Conservation (phyloP, 208 protist genomes). For the Trypanosoma rangeli region DNA sequence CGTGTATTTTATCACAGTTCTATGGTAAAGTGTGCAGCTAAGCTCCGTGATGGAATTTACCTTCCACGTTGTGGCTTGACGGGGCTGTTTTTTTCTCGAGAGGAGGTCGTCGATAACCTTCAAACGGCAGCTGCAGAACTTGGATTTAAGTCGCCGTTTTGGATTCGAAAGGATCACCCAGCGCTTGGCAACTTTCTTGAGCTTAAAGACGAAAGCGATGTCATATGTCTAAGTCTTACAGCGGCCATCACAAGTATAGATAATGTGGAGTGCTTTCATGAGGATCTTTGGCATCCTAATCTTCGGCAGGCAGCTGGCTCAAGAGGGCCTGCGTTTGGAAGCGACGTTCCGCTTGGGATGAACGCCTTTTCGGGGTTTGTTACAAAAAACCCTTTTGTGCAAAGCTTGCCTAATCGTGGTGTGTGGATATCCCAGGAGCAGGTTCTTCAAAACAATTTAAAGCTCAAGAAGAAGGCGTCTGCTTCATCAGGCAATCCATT, state of each 20-base stretch:
- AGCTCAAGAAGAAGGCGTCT: conserved; percentile 34
- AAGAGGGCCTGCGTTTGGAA: conserved; percentile 19
- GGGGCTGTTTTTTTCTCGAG: conserved; percentile 80
- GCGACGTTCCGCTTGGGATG: conserved; percentile 62
- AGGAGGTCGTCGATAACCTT: conserved; percentile 91
- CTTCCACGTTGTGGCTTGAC: conserved; percentile 70
- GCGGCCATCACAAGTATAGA: conserved; percentile 56
- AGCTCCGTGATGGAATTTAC: conserved; percentile 25
- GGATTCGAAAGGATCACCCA: conserved; percentile 68
- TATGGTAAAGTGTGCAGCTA: conserved; percentile 26
- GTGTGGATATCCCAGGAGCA: conserved; percentile 88
- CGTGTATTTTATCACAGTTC: conserved; percentile 74
- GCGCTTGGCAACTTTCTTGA: conserved; percentile 63
- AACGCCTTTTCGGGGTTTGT: conserved; percentile 79
- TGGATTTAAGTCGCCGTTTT: conserved; percentile 83
- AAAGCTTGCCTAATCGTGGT: conserved; percentile 56
- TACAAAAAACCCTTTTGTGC: conserved; percentile 72
- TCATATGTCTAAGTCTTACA: conserved; percentile 80
- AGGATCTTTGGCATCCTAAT: conserved; percentile 51
- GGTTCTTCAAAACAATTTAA: conserved; percentile 55
- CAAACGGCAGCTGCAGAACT: conserved; percentile 71
- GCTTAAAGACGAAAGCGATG: conserved; percentile 74
- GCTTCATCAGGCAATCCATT: conserved; percentile 34
- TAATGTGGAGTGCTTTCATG: conserved; percentile 49
- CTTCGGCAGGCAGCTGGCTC: conserved; percentile 24